phyloP scores from a whole-genome alignment of 257 asterid genomes.

The Primulina eburnea region DNA sequence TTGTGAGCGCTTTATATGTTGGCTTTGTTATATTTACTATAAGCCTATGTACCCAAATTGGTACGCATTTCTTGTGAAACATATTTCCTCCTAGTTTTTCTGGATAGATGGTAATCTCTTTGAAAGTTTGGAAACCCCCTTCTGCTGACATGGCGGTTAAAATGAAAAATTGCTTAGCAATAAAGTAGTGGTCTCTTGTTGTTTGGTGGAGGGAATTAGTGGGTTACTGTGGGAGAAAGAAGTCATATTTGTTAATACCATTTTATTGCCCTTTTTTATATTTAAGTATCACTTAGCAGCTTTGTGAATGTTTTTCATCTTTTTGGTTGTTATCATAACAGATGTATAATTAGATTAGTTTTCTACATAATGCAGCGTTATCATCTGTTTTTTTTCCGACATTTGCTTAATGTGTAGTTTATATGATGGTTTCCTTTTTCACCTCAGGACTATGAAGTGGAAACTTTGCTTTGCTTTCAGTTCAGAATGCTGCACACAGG shows the following conservation, averaged over 20 bases:
- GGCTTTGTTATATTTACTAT: not conserved
- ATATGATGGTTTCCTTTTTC: constrained; percentile 13
- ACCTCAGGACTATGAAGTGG: too few species aligned
- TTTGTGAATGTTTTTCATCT: not conserved
- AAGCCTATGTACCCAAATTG: not conserved
- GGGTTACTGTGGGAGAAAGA: not conserved
- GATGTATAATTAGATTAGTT: not conserved
- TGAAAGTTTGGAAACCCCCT: not conserved
- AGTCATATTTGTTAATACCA: not conserved
- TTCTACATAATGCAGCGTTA: not conserved
- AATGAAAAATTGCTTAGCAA: not conserved
- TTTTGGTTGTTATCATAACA: not conserved
- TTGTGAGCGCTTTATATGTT: not conserved
- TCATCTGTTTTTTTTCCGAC: not conserved
- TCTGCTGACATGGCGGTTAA: not conserved
- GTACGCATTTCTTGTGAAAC: not conserved
- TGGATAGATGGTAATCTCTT: not conserved
- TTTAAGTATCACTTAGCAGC: not conserved
- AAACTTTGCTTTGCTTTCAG: constrained; percentile 22
- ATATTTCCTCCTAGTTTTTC: not conserved
- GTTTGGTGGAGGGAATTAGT: not conserved
- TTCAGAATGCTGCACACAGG: constrained; percentile 23
- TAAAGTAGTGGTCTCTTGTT: not conserved
- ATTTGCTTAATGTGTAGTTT: not conserved
- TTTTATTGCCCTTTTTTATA: not conserved